A percentile compares a stretch with the other conserved stretches of the same genome.
phyloP scores from a whole-genome alignment of 2,329 filamentous ascomycete genomes.

The Fusarium metavorans region DNA sequence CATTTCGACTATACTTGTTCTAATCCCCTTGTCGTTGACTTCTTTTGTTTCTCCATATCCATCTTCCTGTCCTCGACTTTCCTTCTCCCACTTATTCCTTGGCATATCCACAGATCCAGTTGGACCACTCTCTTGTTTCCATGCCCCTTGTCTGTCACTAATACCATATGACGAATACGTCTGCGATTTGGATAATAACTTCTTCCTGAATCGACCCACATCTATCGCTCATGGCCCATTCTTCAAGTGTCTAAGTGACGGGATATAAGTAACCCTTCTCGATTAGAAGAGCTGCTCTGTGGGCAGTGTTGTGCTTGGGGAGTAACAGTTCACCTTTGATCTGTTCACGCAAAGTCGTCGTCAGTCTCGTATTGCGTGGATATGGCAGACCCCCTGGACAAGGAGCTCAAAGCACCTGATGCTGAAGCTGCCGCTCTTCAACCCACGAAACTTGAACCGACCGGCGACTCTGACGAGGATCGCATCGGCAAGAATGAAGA shows the following conservation, averaged over 20 bases:
- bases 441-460: conserved; percentile 36
- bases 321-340: neutral
- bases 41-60: conserved; percentile 12
- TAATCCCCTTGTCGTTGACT: conserved; percentile 9
- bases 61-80: neutral
- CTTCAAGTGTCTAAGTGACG: neutral
- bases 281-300: neutral
- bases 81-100: neutral
- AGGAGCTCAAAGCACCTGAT: conserved; percentile 47
- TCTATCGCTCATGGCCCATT: neutral
- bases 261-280: neutral
- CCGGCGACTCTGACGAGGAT: conserved; percentile 34
- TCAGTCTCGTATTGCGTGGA: conserved; percentile 9
- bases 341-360: neutral
- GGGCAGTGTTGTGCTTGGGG: neutral
- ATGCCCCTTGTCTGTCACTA: neutral
- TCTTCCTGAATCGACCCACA: neutral
- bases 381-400: conserved; percentile 46
- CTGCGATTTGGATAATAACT: neutral
- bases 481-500: conserved; percentile 29
- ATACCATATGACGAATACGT: neutral
- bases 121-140: neutral
- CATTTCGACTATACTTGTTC: conserved; percentile 22
- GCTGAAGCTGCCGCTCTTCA: conserved; percentile 45
- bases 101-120: conserved; percentile 12